phyloP scores from a whole-genome alignment of 2,329 filamentous ascomycete genomes.

The Aspergillus brunneoviolaceus region DNA sequence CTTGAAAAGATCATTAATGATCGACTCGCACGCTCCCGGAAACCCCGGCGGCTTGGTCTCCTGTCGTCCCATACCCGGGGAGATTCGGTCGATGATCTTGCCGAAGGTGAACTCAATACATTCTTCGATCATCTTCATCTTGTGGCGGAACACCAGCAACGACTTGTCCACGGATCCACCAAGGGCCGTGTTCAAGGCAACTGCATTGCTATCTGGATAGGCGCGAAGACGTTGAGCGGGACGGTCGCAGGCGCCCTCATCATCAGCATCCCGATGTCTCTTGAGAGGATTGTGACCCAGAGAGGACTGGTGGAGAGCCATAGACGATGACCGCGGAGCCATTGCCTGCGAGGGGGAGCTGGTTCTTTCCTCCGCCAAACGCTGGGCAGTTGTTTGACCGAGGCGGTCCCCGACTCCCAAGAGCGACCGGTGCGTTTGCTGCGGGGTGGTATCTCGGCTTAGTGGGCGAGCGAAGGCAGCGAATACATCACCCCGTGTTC shows the following conservation, averaged over 20 bases:
- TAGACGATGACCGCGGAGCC: background rate
- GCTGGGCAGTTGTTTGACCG: background rate
- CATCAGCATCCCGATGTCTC: constrained; percentile 15
- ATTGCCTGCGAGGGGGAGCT: background rate
- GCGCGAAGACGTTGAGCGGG: constrained; percentile 14
- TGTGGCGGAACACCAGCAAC: background rate
- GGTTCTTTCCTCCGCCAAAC: background rate
- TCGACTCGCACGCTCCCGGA: constrained; percentile 18
- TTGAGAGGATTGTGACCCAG: constrained; percentile 7
- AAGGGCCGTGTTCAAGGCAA: constrained; percentile 1
- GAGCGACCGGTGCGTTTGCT: background rate
- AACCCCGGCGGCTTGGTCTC: constrained; percentile 7
- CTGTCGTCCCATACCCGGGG: constrained; percentile 14
- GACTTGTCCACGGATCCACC: constrained; percentile 5
- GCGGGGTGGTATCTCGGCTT: background rate
- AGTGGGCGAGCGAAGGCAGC: background rate
- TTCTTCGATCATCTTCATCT: constrained; percentile 5
- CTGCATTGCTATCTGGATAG: constrained; percentile 5
- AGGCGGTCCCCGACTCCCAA: background rate
- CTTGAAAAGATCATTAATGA: constrained; percentile 20
- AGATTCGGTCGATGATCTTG: constrained; percentile 18
- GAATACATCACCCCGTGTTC: background rate
- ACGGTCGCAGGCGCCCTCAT: constrained; percentile 9
- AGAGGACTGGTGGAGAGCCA: background rate
- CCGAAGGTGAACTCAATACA: constrained; percentile 15